A percentile compares a stretch with the other conserved stretches of the same genome.
Conservation (phyloP, 805 yeast genomes). For the Myxozyma monticola region DNA sequence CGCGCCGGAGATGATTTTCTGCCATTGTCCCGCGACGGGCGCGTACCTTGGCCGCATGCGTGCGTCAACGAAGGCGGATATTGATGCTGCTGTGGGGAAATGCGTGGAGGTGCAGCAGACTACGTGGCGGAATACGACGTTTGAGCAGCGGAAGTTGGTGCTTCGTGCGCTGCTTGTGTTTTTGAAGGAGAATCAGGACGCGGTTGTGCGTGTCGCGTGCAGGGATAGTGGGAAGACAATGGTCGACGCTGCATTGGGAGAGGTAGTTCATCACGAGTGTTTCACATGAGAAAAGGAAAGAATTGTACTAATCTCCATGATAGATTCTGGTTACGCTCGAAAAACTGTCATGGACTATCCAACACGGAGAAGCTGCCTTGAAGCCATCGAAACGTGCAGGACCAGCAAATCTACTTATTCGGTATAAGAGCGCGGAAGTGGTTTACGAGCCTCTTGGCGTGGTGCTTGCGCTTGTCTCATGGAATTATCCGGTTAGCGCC, state of each 20-base stretch:
- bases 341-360: constrained; percentile 84
- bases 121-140: constrained; percentile 53
- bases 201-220: constrained; percentile 88
- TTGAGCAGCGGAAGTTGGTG: constrained; percentile 67
- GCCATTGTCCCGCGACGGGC: constrained; percentile 96
- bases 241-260: constrained; percentile 83
- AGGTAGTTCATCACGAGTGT: constrained; percentile 7
- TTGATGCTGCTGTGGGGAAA: constrained; percentile 60
- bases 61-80: constrained; percentile 65
- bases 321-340: constrained; percentile 94
- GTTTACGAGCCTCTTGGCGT: constrained; percentile 90
- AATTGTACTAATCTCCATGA: too few species aligned
- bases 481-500: constrained; percentile 78
- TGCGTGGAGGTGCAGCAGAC: constrained; percentile 56
- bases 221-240: constrained; percentile 95
- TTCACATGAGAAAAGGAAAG: constrained; percentile 1
- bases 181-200: constrained; percentile 77
- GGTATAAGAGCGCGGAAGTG: constrained; percentile 87
- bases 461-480: constrained; percentile 85
- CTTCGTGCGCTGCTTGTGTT: constrained; percentile 69
- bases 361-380: constrained; percentile 75
- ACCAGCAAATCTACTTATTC: constrained; percentile 77
- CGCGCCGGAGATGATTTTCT: constrained; percentile 54
- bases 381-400: constrained; percentile 78
- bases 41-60: constrained; percentile 75